Base-by-base conservation (phyloP, 768 basidiomycete species). In the Tephrocybe rancida region DNA sequence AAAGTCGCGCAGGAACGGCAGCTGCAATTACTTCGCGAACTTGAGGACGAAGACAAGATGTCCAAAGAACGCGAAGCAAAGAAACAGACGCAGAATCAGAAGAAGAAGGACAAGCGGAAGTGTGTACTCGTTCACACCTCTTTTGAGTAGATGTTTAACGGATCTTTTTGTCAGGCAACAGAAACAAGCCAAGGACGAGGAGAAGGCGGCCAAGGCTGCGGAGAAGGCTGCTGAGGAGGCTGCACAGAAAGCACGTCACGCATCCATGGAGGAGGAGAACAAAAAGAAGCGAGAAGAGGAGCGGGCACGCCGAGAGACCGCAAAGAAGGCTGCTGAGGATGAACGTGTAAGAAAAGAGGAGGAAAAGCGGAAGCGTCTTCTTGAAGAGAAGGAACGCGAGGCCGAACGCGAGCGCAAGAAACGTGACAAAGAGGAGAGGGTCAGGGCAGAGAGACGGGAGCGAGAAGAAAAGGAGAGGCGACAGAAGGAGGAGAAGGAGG, bases 31-130 rank as follows among this genome's bases (percentile, higher is more conserved):
- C 78, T 99, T 52, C 86, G 92, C 26, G 97, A 98, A 67, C 83
- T 99, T 13, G 96, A 97, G 69, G 95, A 95, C 61, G 97, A 98
- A 74, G 92, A 96, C 65, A 91, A 92, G 70, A 71, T 83, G 26
- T 80, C 85, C 44, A 88, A 88, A 66, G 94, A 97, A 66, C 83
- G 85, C 61, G 95, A 97, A 74, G 89, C 86, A 50, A 96, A 97
- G 82, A 92, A 92, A 70, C 90, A 90, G 68, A 90, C 87, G 57
- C 92, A 93, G 73, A 95, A 97, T 82, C 95, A 95, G 82, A 98
- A 97, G 82, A 99, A 98, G 81, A 97, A 98, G 72, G 98, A 98
- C 78, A 95, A 94, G 82, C 80, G 79, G 69, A 87, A 78, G 95
- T 96, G 61, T 49, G 77, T 65, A 45, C 26, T 44, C 38, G 38